Percentiles rank a stretch among this genome's conserved stretches.
phyloP scores from a whole-genome alignment of 2,329 filamentous ascomycete species.

The Colletotrichum lupini region DNA sequence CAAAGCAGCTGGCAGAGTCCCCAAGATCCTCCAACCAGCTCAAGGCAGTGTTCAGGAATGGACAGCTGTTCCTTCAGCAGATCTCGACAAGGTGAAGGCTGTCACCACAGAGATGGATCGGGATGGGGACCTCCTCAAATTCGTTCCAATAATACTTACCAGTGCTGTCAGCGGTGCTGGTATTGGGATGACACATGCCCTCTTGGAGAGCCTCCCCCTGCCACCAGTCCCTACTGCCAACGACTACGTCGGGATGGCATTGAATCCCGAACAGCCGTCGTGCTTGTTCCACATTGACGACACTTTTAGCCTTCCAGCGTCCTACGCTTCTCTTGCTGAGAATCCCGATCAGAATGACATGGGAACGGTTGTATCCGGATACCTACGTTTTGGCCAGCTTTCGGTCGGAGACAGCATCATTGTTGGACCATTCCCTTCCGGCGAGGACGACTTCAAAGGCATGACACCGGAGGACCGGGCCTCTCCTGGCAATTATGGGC shows the following conservation, averaged over 20 bases:
- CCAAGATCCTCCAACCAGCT: conserved; percentile 75
- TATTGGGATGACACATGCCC: conserved; percentile 82
- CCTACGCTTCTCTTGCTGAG: conserved; percentile 61
- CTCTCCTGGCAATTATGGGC: conserved; percentile 58
- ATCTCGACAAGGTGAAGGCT: conserved; percentile 68
- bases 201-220: conserved; percentile 81
- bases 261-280: conserved; percentile 69
- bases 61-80: conserved; percentile 64
- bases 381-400: conserved; percentile 82
- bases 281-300: conserved; percentile 92
- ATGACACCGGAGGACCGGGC: conserved; percentile 57
- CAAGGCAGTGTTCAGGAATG: conserved; percentile 62
- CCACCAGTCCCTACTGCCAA: conserved; percentile 64
- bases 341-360: conserved; percentile 53
- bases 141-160: conserved; percentile 87
- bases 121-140: conserved; percentile 53
- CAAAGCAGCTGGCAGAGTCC: conserved; percentile 79
- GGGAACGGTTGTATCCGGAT: conserved; percentile 84
- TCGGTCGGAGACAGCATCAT: conserved; percentile 82
- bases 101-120: conserved; percentile 63
- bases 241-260: conserved; percentile 64
- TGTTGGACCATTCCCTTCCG: conserved; percentile 80
- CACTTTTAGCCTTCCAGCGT: conserved; percentile 79
- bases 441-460: conserved; percentile 58
- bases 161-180: conserved; percentile 88